phyloP scores from a whole-genome alignment of 2,329 filamentous ascomycete genomes.

The Talaromyces islandicus region DNA sequence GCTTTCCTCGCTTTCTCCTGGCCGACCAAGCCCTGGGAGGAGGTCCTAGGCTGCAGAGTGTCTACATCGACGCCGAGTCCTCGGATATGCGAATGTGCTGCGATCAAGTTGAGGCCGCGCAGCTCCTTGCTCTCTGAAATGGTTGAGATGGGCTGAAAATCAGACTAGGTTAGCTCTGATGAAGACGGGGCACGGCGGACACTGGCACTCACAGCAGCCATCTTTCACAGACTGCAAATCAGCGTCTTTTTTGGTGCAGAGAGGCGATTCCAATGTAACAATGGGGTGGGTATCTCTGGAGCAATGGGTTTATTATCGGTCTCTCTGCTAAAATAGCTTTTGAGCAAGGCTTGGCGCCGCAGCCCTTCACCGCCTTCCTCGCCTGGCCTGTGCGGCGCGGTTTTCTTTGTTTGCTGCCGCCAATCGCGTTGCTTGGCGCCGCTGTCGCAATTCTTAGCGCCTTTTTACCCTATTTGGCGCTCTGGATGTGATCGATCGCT shows the following conservation, averaged over 20 bases:
- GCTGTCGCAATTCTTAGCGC: not conserved
- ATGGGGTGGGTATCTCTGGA: not conserved
- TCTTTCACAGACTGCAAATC: not conserved
- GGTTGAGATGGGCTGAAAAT: conserved; percentile 60
- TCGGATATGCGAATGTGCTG: conserved; percentile 95
- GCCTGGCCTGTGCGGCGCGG: not conserved
- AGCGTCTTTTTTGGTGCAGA: not conserved
- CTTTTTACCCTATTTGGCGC: not conserved
- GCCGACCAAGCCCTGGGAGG: conserved; percentile 89
- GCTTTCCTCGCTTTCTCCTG: conserved; percentile 96
- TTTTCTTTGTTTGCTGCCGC: not conserved
- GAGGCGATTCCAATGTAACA: not conserved
- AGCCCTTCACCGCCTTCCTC: conserved; percentile 7
- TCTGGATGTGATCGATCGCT: not conserved
- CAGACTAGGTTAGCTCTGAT: not conserved
- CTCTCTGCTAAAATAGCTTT: not conserved
- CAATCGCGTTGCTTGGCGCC: not conserved
- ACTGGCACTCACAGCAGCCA: conserved; percentile 10
- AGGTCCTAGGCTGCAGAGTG: conserved; percentile 75
- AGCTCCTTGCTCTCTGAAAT: conserved; percentile 95
- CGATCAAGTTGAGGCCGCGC: conserved; percentile 92
- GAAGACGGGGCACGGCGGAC: not conserved
- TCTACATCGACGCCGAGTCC: conserved; percentile 90
- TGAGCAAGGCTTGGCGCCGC: not conserved
- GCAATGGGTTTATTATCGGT: not conserved